phyloP scores from a whole-genome alignment of 805 yeast genomes.

The Teunomyces barrocoloradensis region DNA sequence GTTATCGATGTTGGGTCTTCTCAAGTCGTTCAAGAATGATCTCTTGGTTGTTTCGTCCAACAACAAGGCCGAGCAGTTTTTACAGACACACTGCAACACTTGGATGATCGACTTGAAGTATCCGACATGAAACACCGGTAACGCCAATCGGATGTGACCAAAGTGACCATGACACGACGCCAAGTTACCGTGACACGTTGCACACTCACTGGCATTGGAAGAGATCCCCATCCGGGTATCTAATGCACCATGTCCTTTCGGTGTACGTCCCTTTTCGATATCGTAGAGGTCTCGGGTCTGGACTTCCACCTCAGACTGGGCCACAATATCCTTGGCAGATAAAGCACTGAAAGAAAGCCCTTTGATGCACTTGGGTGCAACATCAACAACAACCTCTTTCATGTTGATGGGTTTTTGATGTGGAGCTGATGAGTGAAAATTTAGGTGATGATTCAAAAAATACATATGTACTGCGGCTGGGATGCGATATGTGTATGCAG shows the following conservation, averaged over 20 bases:
- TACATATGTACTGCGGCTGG: neutral
- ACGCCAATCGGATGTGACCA: slow-evolving; percentile 88
- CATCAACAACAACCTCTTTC: slow-evolving; percentile 62
- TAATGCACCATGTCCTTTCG: slow-evolving; percentile 81
- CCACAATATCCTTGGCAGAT: slow-evolving; percentile 86
- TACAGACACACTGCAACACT: slow-evolving; percentile 88
- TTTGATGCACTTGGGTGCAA: slow-evolving; percentile 84
- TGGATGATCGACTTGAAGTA: slow-evolving; percentile 89
- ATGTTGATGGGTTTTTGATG: slow-evolving; percentile 14
- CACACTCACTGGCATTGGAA: slow-evolving; percentile 78
- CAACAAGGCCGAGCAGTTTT: slow-evolving; percentile 76
- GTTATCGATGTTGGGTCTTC: slow-evolving; percentile 87
- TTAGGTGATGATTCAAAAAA: neutral
- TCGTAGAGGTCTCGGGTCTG: slow-evolving; percentile 89
- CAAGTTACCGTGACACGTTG: slow-evolving; percentile 86
- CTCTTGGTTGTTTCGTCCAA: slow-evolving; percentile 72
- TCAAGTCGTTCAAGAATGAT: slow-evolving; percentile 69
- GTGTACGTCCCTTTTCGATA: slow-evolving; percentile 82
- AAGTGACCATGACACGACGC: slow-evolving; percentile 98
- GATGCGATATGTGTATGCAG: neutral
- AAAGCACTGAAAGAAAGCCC: slow-evolving; percentile 92
- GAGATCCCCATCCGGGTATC: slow-evolving; percentile 95
- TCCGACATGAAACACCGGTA: slow-evolving; percentile 97
- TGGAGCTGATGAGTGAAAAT: slow-evolving; percentile 4
- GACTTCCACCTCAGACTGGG: slow-evolving; percentile 93